Base-by-base conservation (phyloP, 768 basidiomycete genomes). In the Kwoniella shandongensis region DNA sequence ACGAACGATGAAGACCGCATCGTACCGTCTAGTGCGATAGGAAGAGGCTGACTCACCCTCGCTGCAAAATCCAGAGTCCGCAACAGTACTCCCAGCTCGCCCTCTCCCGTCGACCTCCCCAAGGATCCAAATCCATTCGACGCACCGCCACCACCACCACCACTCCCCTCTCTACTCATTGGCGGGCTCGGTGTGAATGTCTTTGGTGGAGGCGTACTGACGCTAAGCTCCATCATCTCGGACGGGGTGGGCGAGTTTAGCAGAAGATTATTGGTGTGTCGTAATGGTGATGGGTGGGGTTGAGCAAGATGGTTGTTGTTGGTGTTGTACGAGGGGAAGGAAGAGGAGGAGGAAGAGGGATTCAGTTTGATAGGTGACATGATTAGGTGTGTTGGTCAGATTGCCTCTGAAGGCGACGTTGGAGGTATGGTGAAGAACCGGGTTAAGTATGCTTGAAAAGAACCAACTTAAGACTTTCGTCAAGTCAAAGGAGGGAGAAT, bases 41-140 rank as follows among this genome's bases (percentile, higher is more conserved):
- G 13, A 32, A 13, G 7, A 32, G 10, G 5, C 20, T 1, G 3
- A 63, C 73, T 66, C 51, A 75, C 73, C 39, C 62, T 63, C 8
- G 74, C 72, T 6, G 74, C 72, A 50, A 76, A 76, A 57, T 72
- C 67, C 0, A 69, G 54, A 0, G 74, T 76, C 35, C 61, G 57
- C 58, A 76, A 42, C 30, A 76, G 51, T 3, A 61, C 44, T 26
- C 62, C 65, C 30, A 68, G 30, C 27, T 74, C 68, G 22, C 56
- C 60, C 23, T 61, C 54, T 36, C 35, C 53, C 23, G 23, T 35
- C 49, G 36, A 56, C 48, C 27, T 58, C 22, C 32, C 32, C n/a
- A n/a, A n/a, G n/a, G n/a, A n/a, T 32, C 32, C 32, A n/a, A n/a
- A 32, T 32, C 32, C 32, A 6, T 32, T 32, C 32, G 32, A 32